Base-by-base conservation (phyloP, 2,329 filamentous ascomycete species). In the Myotisia sp. region DNA sequence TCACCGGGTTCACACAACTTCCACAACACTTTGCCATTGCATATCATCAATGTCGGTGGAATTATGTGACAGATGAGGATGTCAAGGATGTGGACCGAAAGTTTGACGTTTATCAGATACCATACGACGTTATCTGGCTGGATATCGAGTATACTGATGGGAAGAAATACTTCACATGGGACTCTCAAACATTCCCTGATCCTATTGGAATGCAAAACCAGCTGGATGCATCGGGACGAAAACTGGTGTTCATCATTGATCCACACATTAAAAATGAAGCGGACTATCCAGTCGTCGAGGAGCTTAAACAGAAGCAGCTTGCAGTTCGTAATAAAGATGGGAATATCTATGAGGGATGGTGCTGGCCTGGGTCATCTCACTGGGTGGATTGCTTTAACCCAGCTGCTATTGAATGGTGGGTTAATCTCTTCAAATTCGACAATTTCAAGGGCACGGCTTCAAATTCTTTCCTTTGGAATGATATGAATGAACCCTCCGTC, bases 401-500 rank as follows among this genome's bases (percentile, higher is more conserved):
- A n/a, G 78, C 79, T 35, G 82, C 85, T 5, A 73, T 80, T 35
- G 74, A 80, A 41, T 98, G 90, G 90, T 98, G 90, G 87, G 79
- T 75, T 46, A 62, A 68, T 2, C 70, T 95, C 7, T 95, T 92
- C 69, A 78, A 80, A 49, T 95, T 92, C 45, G 76, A 83, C 52
- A 71, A 63, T 26, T 98, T 94, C 68, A 82, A 83, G 56, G 86
- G 85, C 30, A 84, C 84, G 1, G 70, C 78, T 47, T 68, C 77
- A 43, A 98, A 95, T 56, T 78, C 83, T 0, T 94, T 84, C 58
- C 74, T 98, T 48, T 98, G 90, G 90, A 98, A 98, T 56, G 90
- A 98, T 56, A 98, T 98, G 90, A 95, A 94, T 53, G 90, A 98
- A 62, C 90, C 90, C 0, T 95, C 90, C 0, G 90, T 98, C 2